Base-by-base conservation (phyloP, 1,139 yeast genomes). In the Protomyces inouyei region DNA sequence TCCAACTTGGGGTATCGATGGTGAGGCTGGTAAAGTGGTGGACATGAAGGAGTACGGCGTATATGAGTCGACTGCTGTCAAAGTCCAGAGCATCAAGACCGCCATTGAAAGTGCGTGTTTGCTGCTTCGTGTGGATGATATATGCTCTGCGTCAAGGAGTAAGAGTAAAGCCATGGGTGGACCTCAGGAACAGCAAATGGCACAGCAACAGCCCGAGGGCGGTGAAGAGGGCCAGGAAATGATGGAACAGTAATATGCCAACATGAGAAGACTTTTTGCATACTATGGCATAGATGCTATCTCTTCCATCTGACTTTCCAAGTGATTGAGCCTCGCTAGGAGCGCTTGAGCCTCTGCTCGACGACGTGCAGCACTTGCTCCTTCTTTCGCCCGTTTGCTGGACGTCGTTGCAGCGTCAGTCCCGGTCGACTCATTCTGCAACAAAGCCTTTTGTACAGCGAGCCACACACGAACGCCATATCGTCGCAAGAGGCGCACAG, bases 31-130 rank as follows among this genome's bases (percentile, higher is more conserved):
- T 71, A 90, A 88, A 77, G 83, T 93, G 66, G 97, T 89, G 52
- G 98, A 93, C 75, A 93, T 93, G 99, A 84, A 87, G 70, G 87
- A 84, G 32, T 93, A 91, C 76, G 98, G 98, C 52, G 88, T 93
- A 69, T 93, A 98, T 98, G 99, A 93, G 78, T 98, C 99, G 18
- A 97, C 93, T 78, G 97, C 90, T 57, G 91, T 93, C 76, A 93
- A 93, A 78, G 95, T 89, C 73, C 99, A 93, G 79, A 87, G 96
- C 68, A 87, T 93, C 71, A 93, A 93, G 80, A 95, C 98, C 21
- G 97, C 96, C 53, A 88, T 95, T 70, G 99, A 93, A 78, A 87
- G 96, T 80, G 98, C 98, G 8, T 88, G 97, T 76, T 81, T 93
- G 78, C 81, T 93, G 72, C 81, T 93, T 75, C 86, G 98, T 74